These are phyloP conservation scores for Aristolochia fimbriata DNA, from an alignment of 164 flowering plant species.

Conservation along the genomic window DNA sequence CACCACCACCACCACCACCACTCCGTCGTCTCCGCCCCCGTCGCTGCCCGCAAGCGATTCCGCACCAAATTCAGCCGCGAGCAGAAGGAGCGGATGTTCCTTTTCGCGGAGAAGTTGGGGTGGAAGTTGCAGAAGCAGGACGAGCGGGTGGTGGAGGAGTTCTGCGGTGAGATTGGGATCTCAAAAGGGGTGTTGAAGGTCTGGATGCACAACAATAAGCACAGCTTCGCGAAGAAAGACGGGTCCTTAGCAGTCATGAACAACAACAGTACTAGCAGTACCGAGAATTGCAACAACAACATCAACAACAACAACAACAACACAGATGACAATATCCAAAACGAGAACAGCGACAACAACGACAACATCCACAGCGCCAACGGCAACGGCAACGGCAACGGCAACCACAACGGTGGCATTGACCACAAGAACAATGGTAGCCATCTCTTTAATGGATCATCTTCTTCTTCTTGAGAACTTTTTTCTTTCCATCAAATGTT, in stretches of 20 bases:
- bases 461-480: slow-evolving; percentile 31
- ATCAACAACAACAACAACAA: neutral
- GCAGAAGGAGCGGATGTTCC: slow-evolving; percentile 81
- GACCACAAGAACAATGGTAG: slow-evolving; percentile 5
- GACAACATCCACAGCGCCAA: neutral
- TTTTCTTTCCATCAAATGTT: neutral
- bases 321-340: neutral
- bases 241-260: no score
- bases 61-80: slow-evolving; percentile 60
- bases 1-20: neutral
- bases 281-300: neutral
- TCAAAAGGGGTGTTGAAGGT: slow-evolving; percentile 53
- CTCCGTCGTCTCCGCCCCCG: slow-evolving; percentile 6
- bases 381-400: neutral
- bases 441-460: slow-evolving; percentile 22
- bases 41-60: slow-evolving; percentile 38
- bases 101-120: slow-evolving; percentile 52
- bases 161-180: slow-evolving; percentile 62
- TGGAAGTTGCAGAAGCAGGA: slow-evolving; percentile 66
- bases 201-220: slow-evolving; percentile 87
- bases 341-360: neutral
- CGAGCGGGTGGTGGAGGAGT: slow-evolving; percentile 35
- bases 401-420: neutral
- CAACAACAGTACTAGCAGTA: neutral
- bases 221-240: slow-evolving; percentile 27